phyloP scores from a whole-genome alignment of 345 rosid genomes.

The Pugionium dolabratum region DNA sequence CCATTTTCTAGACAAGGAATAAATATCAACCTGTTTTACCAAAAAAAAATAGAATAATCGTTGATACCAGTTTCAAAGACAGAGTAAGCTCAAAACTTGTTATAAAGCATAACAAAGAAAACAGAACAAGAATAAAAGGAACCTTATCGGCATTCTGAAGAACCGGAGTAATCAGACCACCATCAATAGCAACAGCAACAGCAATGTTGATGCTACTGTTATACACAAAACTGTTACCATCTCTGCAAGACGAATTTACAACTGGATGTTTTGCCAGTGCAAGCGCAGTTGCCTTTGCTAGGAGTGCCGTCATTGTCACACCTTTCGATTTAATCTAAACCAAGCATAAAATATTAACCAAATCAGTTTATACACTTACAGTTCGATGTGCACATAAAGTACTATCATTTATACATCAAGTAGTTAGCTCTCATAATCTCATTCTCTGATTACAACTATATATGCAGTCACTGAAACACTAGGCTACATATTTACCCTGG shows the following conservation, averaged over 20 bases:
- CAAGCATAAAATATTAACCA: slow-evolving; percentile 8
- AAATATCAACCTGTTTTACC: slow-evolving; percentile 71
- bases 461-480: background rate
- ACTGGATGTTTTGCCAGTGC: slow-evolving; percentile 82
- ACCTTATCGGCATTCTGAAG: slow-evolving; percentile 99
- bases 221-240: slow-evolving; percentile 86
- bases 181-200: slow-evolving; percentile 95
- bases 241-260: slow-evolving; percentile 85
- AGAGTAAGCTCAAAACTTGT: background rate
- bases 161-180: slow-evolving; percentile 92
- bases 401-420: slow-evolving; percentile 6
- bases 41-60: background rate
- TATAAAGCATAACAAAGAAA: slow-evolving; percentile 9
- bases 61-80: background rate
- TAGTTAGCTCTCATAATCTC: slow-evolving; percentile 6
- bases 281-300: slow-evolving; percentile 92
- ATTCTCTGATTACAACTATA: background rate
- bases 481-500: background rate
- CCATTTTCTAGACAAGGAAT: slow-evolving; percentile 94
- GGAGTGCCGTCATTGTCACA: slow-evolving; percentile 92
- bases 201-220: slow-evolving; percentile 86
- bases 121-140: slow-evolving; percentile 9
- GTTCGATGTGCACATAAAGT: slow-evolving; percentile 1
- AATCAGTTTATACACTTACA: background rate
- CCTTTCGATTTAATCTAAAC: slow-evolving; percentile 90